These are phyloP conservation scores for Aspergillus proliferans DNA, from an alignment of 2,329 filamentous ascomycete species.

Conservation along the genomic window DNA sequence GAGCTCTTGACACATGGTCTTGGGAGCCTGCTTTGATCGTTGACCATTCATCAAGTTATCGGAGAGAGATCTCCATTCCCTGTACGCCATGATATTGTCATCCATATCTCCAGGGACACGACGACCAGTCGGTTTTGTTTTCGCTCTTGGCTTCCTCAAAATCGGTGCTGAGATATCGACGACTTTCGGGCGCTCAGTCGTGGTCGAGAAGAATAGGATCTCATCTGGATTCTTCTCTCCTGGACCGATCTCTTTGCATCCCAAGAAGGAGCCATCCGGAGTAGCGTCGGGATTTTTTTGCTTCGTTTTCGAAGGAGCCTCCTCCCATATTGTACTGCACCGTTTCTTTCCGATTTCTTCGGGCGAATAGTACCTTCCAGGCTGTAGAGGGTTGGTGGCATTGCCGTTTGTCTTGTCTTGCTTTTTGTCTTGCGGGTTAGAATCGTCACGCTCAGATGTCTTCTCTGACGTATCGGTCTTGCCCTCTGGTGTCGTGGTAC, in stretches of 20 bases:
- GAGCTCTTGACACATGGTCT: conserved; percentile 19
- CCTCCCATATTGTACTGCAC: conserved; percentile 32
- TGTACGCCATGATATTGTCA: conserved; percentile 16
- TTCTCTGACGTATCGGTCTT: conserved; percentile 15
- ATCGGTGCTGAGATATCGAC: conserved; percentile 16
- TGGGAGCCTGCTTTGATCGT: conserved; percentile 26
- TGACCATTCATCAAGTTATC: conserved; percentile 30
- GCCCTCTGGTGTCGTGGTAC: conserved; percentile 22
- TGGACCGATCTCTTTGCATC: conserved; percentile 32
- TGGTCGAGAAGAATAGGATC: conserved; percentile 28
- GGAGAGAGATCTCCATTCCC: conserved; percentile 25
- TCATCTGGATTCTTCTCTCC: conserved; percentile 33
- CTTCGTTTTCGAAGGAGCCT: conserved; percentile 19
- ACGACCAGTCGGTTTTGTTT: conserved; percentile 7
- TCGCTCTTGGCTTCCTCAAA: conserved; percentile 17
- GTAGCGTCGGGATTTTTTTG: conserved; percentile 14
- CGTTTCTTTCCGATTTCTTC: conserved; percentile 34
- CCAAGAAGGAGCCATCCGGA: conserved; percentile 35
- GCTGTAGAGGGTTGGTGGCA: conserved; percentile 1
- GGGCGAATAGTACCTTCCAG: conserved; percentile 30
- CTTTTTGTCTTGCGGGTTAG: conserved; percentile 4
- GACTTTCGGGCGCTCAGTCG: conserved; percentile 17
- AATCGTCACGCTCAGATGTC: conserved; percentile 5
- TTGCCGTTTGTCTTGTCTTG: conserved; percentile 6
- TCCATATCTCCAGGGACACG: conserved; percentile 8